A percentile compares a stretch with the other conserved stretches of the same genome.
Conservation (phyloP, 2,329 filamentous ascomycete genomes). For the Zymoseptoria crescenta region DNA sequence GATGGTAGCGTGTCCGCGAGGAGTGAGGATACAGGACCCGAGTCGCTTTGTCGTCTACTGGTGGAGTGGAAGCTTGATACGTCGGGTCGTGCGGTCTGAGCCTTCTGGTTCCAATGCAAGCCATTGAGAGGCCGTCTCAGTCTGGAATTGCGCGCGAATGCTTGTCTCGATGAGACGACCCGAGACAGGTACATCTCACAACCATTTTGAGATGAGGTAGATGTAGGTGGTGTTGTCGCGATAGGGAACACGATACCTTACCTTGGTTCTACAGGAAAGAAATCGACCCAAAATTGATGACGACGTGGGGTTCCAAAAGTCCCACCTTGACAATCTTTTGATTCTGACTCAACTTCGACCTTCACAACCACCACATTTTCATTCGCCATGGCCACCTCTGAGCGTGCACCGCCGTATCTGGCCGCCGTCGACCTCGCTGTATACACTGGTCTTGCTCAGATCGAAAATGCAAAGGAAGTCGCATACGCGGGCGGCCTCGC, state of each 20-base stretch:
- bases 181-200: neutral
- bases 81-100: neutral
- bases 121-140: neutral
- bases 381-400: slow-evolving; percentile 11
- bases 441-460: slow-evolving; percentile 39
- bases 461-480: slow-evolving; percentile 41
- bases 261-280: too few relatives aligned
- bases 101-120: neutral
- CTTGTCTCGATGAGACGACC: neutral
- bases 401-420: slow-evolving; percentile 35
- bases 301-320: slow-evolving; percentile 6
- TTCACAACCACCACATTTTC: neutral
- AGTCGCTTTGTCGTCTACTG: neutral
- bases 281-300: slow-evolving; percentile 4
- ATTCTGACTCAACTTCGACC: slow-evolving; percentile 3
- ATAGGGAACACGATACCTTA: neutral
- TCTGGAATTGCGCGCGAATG: neutral
- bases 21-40: neutral
- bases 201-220: neutral
- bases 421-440: slow-evolving; percentile 42
- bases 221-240: too few relatives aligned
- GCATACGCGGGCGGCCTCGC: slow-evolving; percentile 54
- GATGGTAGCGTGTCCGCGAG: slow-evolving; percentile 32
- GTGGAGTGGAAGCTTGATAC: neutral
- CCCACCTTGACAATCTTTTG: slow-evolving; percentile 1